A percentile compares a stretch with the other conserved stretches of the same genome.
Evolutionary conservation across 805 yeast genomes (phyloP).

Genomic region (Torulaspora microellipsoides): DNA sequence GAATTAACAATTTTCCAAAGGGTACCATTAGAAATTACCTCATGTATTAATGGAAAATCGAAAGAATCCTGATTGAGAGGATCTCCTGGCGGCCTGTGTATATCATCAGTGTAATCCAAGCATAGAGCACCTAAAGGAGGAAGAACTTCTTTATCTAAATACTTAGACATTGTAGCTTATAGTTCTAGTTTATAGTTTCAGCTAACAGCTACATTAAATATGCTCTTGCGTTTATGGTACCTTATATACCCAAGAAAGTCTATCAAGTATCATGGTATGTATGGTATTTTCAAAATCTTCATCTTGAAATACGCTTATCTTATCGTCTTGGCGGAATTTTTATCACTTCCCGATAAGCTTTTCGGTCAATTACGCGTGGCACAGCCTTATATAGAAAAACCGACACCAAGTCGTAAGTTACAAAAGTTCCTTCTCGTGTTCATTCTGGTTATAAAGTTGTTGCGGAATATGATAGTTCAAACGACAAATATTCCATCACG

Average conservation of each 20-base stretch:
- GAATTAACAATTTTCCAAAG: constrained; percentile 27
- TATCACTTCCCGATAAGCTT: background rate
- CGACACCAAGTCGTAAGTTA: background rate
- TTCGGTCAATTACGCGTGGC: background rate
- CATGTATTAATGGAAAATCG: constrained; percentile 27
- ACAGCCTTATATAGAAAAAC: background rate
- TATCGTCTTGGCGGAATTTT: background rate
- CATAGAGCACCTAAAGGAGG: constrained; percentile 30
- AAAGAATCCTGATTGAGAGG: constrained; percentile 26
- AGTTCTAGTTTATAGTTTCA: too few species aligned
- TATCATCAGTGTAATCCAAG: constrained; percentile 33
- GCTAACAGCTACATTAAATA: too few species aligned
- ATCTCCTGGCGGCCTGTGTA: constrained; percentile 35
- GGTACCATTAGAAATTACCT: constrained; percentile 25
- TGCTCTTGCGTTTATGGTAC: too few species aligned
- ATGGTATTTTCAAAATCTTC: too few species aligned
- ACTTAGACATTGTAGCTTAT: constrained; percentile 19
- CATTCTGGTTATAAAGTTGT: background rate
- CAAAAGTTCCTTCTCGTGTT: background rate
- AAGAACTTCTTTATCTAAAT: constrained; percentile 17
- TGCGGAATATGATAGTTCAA: background rate
- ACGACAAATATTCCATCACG: too few species aligned
- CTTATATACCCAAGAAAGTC: too few species aligned
- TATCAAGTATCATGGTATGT: too few species aligned
- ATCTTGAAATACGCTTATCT: background rate